Base-by-base conservation (phyloP, 371 early-diverging fungal species). In the Chytridium lagenaria region DNA sequence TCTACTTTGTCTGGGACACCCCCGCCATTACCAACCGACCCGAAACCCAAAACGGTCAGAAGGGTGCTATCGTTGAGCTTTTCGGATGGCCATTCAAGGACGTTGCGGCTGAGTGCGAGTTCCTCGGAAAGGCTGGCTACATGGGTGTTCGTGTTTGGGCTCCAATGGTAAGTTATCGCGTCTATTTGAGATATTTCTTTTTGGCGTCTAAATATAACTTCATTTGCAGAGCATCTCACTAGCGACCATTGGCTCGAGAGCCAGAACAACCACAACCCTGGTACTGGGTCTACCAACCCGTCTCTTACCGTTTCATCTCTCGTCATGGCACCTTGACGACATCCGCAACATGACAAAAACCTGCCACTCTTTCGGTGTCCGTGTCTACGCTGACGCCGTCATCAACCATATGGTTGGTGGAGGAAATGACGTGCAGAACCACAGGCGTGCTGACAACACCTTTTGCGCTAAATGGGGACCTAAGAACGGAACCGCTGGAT, bases 371-470 rank as follows among this genome's bases (percentile, higher is more conserved):
- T 15, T 28, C 30, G 76, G 76, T 23, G 78, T 78, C 16, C 73
- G 78, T n/a, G 74, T 78, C 1, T 78, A 78, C 40, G 78, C 78
- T 22, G 78, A 78, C 38, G 79, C 78, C 23, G 78, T 78, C 10
- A 59, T 78, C 1, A 78, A 78, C 64, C 78, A 78, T 39, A 78
- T 78, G 78, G 40, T 75, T 75, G 78, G 77, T 23, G 63, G 44
- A 22, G 79, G 75, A 10, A 77, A 78, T 57, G 77, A 78, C 39
- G 55, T 67, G 12, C 51, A 52, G 36, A 66, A 69, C 36, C 79
- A 77, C 63, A 7, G 44, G 12, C 7, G 44, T 7, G 44, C 12
- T 12, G 44, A 7, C 19, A 44, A 44, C 26, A 70, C 30, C 30
- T 40, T 26, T 50, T 76, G 77, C 63, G 37, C 38, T 12, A 31